Evolutionary conservation across 129 eudicot species (phyloP).

Genomic region (Saussurea involucrata): DNA sequence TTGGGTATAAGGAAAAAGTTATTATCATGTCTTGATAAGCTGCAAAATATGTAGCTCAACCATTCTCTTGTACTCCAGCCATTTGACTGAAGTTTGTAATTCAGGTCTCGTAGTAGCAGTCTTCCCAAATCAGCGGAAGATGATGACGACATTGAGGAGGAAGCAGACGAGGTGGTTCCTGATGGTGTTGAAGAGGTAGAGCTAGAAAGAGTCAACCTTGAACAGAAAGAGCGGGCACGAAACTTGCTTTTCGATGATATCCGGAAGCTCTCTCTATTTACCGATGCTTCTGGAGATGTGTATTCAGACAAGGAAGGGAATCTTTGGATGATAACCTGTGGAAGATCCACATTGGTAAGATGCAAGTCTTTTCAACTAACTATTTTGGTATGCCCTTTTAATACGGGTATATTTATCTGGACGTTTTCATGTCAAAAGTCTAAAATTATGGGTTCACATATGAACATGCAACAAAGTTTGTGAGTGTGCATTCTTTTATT

Average conservation of each 20-base stretch:
- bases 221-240: conserved; percentile 71
- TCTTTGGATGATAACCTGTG: conserved; percentile 74
- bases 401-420: neutral
- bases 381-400: neutral
- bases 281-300: conserved; percentile 50
- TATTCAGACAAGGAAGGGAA: conserved; percentile 55
- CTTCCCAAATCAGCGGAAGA: conserved; percentile 87
- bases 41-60: neutral
- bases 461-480: neutral
- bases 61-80: conserved; percentile 11
- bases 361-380: conserved; percentile 1
- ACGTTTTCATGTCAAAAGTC: neutral
- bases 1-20: neutral
- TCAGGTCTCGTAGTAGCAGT: conserved; percentile 90
- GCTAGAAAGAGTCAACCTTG: conserved; percentile 75
- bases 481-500: neutral
- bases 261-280: conserved; percentile 53
- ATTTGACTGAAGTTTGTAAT: conserved; percentile 19
- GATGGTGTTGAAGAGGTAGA: conserved; percentile 99
- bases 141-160: conserved; percentile 93
- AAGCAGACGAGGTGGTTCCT: conserved; percentile 99
- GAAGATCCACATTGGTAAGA: conserved; percentile 71
- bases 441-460: neutral
- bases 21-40: neutral
- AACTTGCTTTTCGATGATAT: conserved; percentile 85